Evolutionary conservation across 306 rosid genomes (phyloP).

Genomic region (Pyrus pyrifolia): DNA sequence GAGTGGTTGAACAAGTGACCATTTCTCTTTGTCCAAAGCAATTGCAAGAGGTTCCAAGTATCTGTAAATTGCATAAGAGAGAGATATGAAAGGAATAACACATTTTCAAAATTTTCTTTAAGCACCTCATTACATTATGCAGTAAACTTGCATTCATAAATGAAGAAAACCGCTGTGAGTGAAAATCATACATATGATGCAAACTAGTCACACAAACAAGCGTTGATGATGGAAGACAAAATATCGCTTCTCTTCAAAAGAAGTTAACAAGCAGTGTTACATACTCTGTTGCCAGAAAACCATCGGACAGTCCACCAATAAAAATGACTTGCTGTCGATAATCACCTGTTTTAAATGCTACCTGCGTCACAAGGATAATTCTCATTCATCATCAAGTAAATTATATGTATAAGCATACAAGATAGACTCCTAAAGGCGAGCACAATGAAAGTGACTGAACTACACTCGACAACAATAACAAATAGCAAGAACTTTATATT

Average conservation of each 20-base stretch:
- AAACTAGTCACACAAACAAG: constrained; percentile 12
- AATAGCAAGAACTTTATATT: neutral
- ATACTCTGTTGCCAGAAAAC: constrained; percentile 86
- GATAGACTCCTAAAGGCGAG: neutral
- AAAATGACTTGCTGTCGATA: constrained; percentile 81
- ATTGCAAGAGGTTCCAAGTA: constrained; percentile 94
- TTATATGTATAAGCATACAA: neutral
- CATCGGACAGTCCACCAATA: constrained; percentile 93
- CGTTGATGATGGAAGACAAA: neutral
- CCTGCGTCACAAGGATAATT: constrained; percentile 41
- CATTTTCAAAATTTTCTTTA: neutral
- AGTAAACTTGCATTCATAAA: neutral
- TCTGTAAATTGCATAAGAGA: constrained; percentile 37
- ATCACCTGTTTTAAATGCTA: constrained; percentile 92
- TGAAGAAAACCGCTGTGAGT: neutral
- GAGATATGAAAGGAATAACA: constrained; percentile 1
- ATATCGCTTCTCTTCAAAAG: neutral
- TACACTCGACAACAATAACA: neutral
- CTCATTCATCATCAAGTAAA: neutral
- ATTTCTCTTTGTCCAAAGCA: constrained; percentile 84
- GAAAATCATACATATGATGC: neutral
- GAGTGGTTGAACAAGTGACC: constrained; percentile 97
- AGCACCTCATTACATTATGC: neutral
- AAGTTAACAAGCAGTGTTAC: constrained; percentile 12
- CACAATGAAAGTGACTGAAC: neutral